Evolutionary conservation across 2,329 filamentous ascomycete species (phyloP), one percentile per base, ranked within the genome.

Genomic region (Sarocladium kiliense): DNA sequence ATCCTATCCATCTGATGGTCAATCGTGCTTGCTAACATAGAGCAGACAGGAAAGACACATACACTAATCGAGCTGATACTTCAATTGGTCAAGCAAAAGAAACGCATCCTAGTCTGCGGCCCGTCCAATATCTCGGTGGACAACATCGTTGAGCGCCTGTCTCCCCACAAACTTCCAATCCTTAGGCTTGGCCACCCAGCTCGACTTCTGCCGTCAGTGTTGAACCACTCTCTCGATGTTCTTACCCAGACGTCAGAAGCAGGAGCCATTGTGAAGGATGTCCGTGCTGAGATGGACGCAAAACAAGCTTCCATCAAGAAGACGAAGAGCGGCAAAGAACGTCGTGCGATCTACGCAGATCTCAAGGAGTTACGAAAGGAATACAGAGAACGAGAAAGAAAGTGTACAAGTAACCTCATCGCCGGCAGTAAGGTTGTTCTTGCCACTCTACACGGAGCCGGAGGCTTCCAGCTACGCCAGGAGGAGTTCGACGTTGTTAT

Each of bases 71-170:
- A 99, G 70, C 78, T 99, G 12, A 96, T 99, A 58, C 77, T 95
- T n/a, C 94, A 99, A 66, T 76, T 97, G 62, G 77, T 95, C 55
- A 86, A 86, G 65, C 82, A 83, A 23, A 81, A 85, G 32, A 79
- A 86, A 54, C 84, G 91, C 1, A 77, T 97, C 11, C 78, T 97
- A 1, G 93, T 97, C n/a, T 97, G 94, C 64, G 94, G 93, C 0
- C 94, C 94, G 0, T 96, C 91, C 27, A 99, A 99, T 68, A 92
- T 99, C 62, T 94, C 91, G 0, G 94, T 99, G 1, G 94, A 99
- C 78, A 99, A 99, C 66, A 96, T 99, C 56, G 92, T 97, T 9
- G 94, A 99, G 71, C 85, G 94, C 7, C 80, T 97, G 1, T 84
- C 91, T 2, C 85, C 89, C 0, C 88, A 92, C 69, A 91, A 91